Conservation (phyloP, 176 grass and related monocot genomes). For the Oryza rufipogon region DNA sequence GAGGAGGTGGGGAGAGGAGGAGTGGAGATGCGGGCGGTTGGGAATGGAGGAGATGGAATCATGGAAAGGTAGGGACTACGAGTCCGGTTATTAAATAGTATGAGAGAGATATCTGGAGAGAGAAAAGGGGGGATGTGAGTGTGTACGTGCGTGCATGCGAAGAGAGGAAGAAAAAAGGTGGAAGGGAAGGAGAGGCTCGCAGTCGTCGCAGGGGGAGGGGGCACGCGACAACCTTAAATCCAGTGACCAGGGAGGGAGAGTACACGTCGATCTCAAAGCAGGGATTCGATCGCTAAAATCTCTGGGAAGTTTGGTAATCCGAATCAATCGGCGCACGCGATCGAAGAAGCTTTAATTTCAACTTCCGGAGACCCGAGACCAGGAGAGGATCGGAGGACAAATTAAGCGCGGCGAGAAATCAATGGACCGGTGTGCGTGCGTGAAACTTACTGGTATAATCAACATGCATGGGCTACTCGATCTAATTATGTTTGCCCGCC, state of each 20-base stretch:
- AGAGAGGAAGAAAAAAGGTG: not conserved
- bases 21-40: conserved; percentile 1
- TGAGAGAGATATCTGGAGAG: conserved; percentile 19
- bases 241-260: conserved; percentile 12
- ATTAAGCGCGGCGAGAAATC: not conserved
- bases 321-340: conserved; percentile 33
- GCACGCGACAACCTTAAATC: conserved; percentile 45
- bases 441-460: not conserved
- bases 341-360: not conserved
- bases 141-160: conserved; percentile 28
- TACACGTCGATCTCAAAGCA: not conserved
- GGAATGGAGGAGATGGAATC: conserved; percentile 16
- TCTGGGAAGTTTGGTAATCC: not conserved
- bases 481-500: not conserved
- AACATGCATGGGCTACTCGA: not conserved
- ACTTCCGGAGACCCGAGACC: too few relatives aligned
- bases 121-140: not conserved
- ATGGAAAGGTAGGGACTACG: conserved; percentile 25
- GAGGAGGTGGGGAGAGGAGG: conserved; percentile 4
- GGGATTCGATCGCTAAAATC: not conserved
- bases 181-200: too few relatives aligned
- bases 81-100: conserved; percentile 45
- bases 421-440: not conserved
- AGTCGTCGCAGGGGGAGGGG: not conserved
- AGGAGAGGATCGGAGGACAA: not conserved